Base-by-base conservation (phyloP, 352 stramenopile genomes). In the Pythium pyrilobum region DNA sequence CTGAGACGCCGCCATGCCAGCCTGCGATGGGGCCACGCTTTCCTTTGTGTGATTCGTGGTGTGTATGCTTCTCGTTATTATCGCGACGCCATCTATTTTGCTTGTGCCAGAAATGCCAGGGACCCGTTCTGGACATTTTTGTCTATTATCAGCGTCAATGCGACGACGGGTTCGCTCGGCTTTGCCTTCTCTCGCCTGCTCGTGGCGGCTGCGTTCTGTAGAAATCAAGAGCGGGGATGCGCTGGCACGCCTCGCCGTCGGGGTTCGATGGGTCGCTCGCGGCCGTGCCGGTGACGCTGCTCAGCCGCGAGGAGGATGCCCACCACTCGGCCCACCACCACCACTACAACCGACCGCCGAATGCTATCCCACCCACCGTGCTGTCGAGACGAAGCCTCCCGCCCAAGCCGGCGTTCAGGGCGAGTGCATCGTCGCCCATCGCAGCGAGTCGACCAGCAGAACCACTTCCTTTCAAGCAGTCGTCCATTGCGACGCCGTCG, bases 241-340 rank as follows among this genome's bases (percentile, higher is more conserved):
- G 58, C 2, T 66, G 58, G 58, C 21, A 60, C 16, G 42, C 49
- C 11, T 11, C n/a, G 23, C 36, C 49, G 10, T 46, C 46, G n/a
- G 16, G 40, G 13, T 60, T 66, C 20, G 29, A 52, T 23, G 58
- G 58, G 15, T 34, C 54, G 11, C 39, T 66, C 16, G 43, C 49
- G 32, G 58, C 58, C 15, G 45, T 56, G 7, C 44, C 58, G 11
- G 51, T 60, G 28, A 66, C 58, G 44, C 51, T 66, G 16, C 31
- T 53, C 29, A 59, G 44, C 18, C 50, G 58, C 10, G 58, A 66
- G 2, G 58, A 66, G 32, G 58, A 66, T 21, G n/a, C 23, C n/a
- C 40, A 63, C 33, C 47, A 57, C 27, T 33, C 47, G 3, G 13
- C 23, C 10, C 29, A 56, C 34, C 27, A 45, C 3, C 28, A 40